These are phyloP conservation scores for Rhodotorula paludigena DNA, from an alignment of 768 basidiomycete species.

Conservation along the genomic window DNA sequence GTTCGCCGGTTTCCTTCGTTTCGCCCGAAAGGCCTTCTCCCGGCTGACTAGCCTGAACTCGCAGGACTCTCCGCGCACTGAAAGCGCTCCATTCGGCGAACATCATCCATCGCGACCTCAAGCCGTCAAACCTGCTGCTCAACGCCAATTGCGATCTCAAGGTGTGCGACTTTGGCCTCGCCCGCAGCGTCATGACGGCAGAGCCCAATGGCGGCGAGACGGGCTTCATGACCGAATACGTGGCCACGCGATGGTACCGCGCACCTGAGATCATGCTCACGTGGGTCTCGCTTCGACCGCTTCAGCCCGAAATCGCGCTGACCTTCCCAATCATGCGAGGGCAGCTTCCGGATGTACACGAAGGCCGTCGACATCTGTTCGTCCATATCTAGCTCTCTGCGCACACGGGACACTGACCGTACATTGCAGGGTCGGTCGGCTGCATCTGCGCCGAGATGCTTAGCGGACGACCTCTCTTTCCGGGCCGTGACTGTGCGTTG, in stretches of 20 bases:
- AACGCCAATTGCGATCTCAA: slow-evolving; percentile 57
- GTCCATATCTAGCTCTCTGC: not conserved
- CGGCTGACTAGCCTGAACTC: slow-evolving; percentile 43
- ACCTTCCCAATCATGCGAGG: not conserved
- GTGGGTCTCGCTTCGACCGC: slow-evolving; percentile 32
- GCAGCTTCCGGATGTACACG: slow-evolving; percentile 51
- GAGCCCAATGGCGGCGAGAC: slow-evolving; percentile 46
- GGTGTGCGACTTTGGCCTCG: slow-evolving; percentile 69
- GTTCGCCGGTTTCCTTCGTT: not conserved
- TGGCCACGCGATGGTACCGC: slow-evolving; percentile 77
- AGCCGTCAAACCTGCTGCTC: slow-evolving; percentile 88
- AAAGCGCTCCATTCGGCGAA: slow-evolving; percentile 83
- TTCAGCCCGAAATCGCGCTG: not conserved
- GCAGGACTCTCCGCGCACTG: slow-evolving; percentile 72
- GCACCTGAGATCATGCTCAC: slow-evolving; percentile 54
- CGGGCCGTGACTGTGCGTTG: slow-evolving; percentile 71
- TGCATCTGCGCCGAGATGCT: slow-evolving; percentile 89
- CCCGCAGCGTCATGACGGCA: slow-evolving; percentile 52
- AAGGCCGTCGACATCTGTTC: slow-evolving; percentile 52
- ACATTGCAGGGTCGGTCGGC: slow-evolving; percentile 59
- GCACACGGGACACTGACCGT: not conserved
- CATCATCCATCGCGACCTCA: slow-evolving; percentile 83
- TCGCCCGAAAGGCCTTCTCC: not conserved
- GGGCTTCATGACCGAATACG: slow-evolving; percentile 58
- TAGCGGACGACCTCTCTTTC: slow-evolving; percentile 84